Percentiles rank a stretch among this genome's conserved stretches.
These are phyloP conservation scores for Diaporthe caulivora DNA, from an alignment of 2,329 filamentous ascomycete genomes.

Conservation along the genomic window DNA sequence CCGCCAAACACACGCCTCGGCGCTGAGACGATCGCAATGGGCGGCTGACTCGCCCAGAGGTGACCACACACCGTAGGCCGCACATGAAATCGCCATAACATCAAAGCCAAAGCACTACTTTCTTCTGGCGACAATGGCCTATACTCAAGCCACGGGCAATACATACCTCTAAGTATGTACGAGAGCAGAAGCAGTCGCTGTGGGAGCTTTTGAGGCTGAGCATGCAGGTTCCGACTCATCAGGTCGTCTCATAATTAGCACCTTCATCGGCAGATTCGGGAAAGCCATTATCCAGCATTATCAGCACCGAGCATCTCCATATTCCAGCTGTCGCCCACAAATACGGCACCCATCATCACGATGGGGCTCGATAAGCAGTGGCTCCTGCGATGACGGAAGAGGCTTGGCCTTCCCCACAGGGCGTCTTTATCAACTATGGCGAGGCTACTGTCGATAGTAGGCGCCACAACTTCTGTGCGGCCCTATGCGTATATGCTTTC, in stretches of 20 bases:
- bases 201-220: background rate
- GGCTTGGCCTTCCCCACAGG: background rate
- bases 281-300: background rate
- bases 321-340: background rate
- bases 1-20: slow-evolving; percentile 4
- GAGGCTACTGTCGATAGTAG: slow-evolving; percentile 23
- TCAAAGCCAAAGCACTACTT: background rate
- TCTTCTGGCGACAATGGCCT: background rate
- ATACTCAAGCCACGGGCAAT: background rate
- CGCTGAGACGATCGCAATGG: slow-evolving; percentile 5
- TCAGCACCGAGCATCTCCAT: background rate
- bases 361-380: background rate
- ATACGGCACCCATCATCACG: background rate
- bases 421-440: background rate
- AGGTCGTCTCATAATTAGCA: background rate
- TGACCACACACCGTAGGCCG: background rate
- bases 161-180: too few relatives aligned
- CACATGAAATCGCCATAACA: background rate
- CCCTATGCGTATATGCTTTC: background rate
- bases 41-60: background rate
- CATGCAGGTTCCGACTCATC: background rate
- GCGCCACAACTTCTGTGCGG: background rate
- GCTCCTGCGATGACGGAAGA: slow-evolving; percentile 10
- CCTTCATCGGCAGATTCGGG: background rate
- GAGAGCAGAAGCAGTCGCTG: too few relatives aligned